Base-by-base conservation (phyloP, 2,329 filamentous ascomycete genomes). In the Verticillium klebahnii region DNA sequence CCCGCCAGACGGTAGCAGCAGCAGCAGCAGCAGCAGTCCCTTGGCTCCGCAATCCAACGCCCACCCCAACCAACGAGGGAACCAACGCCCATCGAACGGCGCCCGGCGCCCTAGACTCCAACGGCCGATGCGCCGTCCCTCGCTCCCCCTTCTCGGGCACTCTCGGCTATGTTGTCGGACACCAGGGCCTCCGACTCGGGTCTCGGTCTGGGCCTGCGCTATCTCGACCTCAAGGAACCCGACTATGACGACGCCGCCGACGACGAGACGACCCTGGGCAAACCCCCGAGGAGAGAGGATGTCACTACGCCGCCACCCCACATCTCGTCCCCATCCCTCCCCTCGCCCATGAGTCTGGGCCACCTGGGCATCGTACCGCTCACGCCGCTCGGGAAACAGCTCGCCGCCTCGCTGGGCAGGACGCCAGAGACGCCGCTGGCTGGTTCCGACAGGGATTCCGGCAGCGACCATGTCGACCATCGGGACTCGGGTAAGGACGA, bases 301-400 rank as follows among this genome's bases (percentile, higher is more conserved):
- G 54, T 56, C 23, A 29, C 58, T 3, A 39, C 64, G 7, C 64
- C 67, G 19, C 65, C 65, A 50, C 63, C 66, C 5, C 69, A 65
- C 32, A 65, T 63, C 56, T 67, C 67, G 25, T 66, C 66, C n/a
- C 65, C 67, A 14, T 61, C 60, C 60, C 65, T 65, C n/a, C 63
- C 65, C 7, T 68, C 68, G 50, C 63, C 69, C 40, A 67, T 73
- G 64, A 71, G 68, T 58, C 66, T 70, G 39, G 67, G 70, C 63
- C 65, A 65, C 50, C 64, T 72, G 8, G 70, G 69, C 58, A 71
- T 74, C 23, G 70, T 71, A 39, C 69, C 71, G n/a, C 67, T 71
- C 37, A 71, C 71, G 45, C 71, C 71, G n/a, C 62, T 74, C 23
- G 66, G 67, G 54, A 69, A 70, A n/a, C 70, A 71, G 70, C 62